Evolutionary conservation across 2,329 filamentous ascomycete genomes (phyloP), one percentile per base, ranked within the genome.

Genomic region (Talaromyces sp.): DNA sequence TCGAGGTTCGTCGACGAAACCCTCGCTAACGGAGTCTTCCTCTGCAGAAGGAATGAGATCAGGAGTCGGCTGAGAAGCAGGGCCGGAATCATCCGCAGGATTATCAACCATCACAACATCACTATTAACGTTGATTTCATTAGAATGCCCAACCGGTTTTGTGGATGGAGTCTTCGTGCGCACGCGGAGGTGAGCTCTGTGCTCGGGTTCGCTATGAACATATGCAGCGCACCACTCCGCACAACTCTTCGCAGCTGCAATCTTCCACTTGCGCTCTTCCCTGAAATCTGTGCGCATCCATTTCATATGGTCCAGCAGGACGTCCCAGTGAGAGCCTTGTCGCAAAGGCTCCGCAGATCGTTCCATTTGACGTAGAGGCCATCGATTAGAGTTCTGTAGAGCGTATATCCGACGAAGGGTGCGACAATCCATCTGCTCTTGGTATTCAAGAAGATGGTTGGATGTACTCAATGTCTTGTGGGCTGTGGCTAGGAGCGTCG

Each of bases 251-350:
- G 92, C 92, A 36, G 88, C 83, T 2, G 88, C 84, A 68, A 85
- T 86, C 75, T 97, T 97, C 91, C 92, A 96, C 70, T 96, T 96
- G 40, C 91, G 81, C 72, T 97, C 94, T 73, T 97, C 90, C 53
- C 89, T 84, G 68, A 97, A 97, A 73, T 99, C 94, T 1, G 91
- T 97, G 53, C 92, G 85, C 90, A 99, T 95, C 93, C 93, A 97
- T 72, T 92, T 96, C 83, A 93, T 90, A 76, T 99, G 92, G 64
- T 91, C 84, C 33, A 99, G 77, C 57, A 97, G 73, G 54, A 93
- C 82, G 74, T 99, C 94, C 83, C 87, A 89, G 65, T 97, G 93
- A 1, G 88, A 86, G 1, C 84, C 81, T 17, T 87, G 87, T 37
- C 91, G 84, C 3, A 84, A 80, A 4, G 93, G 92, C 72, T 99